Evolutionary conservation across 1,139 yeast species (phyloP).

Genomic region (Yamadazyma songkhlaensis): DNA sequence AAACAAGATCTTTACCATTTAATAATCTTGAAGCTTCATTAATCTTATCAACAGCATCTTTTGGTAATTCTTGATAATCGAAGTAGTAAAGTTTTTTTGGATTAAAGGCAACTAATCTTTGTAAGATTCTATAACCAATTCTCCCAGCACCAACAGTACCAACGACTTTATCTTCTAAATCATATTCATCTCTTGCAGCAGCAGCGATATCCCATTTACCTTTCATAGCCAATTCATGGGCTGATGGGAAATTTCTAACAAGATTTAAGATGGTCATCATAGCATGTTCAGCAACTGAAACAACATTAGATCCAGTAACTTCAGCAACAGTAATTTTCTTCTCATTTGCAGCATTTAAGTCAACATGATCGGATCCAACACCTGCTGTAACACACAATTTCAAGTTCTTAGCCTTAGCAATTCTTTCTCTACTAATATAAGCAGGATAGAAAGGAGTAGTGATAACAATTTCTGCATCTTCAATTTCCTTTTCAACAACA

Average conservation of each 20-base stretch:
- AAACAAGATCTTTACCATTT: conserved; percentile 39
- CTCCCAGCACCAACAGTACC: conserved; percentile 84
- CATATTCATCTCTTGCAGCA: conserved; percentile 70
- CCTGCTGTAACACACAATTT: conserved; percentile 78
- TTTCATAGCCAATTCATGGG: conserved; percentile 62
- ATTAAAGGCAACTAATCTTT: conserved; percentile 70
- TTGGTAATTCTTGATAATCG: conserved; percentile 71
- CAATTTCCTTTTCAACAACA: conserved; percentile 60
- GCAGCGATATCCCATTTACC: conserved; percentile 81
- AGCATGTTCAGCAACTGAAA: conserved; percentile 80
- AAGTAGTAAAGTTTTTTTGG: conserved; percentile 71
- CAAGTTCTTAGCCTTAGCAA: conserved; percentile 69
- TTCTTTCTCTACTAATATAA: conserved; percentile 63
- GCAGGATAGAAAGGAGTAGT: conserved; percentile 87
- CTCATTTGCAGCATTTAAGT: conserved; percentile 69
- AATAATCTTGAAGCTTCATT: conserved; percentile 38
- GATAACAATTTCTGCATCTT: conserved; percentile 72
- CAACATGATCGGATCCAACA: conserved; percentile 82
- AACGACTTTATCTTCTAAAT: conserved; percentile 71
- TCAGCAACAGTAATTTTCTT: conserved; percentile 64
- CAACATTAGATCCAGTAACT: conserved; percentile 81
- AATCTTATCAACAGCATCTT: conserved; percentile 52
- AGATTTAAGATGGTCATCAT: conserved; percentile 70
- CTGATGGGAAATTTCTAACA: conserved; percentile 76
- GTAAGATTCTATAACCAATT: conserved; percentile 75